Base-by-base conservation (phyloP, 768 basidiomycete genomes). In the Cystobasidium tubakii region DNA sequence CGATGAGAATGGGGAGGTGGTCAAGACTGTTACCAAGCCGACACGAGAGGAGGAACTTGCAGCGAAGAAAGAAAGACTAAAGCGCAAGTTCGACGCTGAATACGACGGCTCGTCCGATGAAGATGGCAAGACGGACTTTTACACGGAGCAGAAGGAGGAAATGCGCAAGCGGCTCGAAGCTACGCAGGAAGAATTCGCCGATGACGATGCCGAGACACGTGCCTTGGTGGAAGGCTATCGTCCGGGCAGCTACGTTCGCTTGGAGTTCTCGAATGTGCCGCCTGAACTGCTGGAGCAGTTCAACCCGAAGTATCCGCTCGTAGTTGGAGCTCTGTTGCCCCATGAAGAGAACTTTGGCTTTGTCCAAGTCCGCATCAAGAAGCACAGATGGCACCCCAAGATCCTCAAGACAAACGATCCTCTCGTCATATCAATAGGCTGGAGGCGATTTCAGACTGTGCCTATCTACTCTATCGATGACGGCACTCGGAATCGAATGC, bases 321-420 rank as follows among this genome's bases (percentile, higher is more conserved):
- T 99, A 76, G 86, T 97, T 66, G 96, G 96, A 17, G 96, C 95
- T 0, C 85, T 98, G 7, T 85, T 94, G 2, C 85, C 90, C 0
- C 87, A 91, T 0, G 96, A 99, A 82, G 91, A 94, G 82, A 86
- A 88, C 25, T 92, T 96, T 79, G 94, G 93, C 0, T 95, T 88
- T 82, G 85, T 97, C 23, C 94, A 97, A 81, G 93, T 94, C 36
- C 87, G 96, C 69, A 88, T 98, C 82, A 99, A 99, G 83, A 86
- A 94, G 70, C 96, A 99, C 81, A 86, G 96, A 66, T 98, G 95
- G 95, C 91, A 88, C 82, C 84, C 86, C 9, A 87, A 87, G 78
- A 94, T 91, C 1, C 86, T 98, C 76, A 99, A 99, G 84, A 96
- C 89, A 57, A 97, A 98, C 81, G 91, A 98, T 81, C 96, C 96